Evolutionary conservation across 306 rosid genomes (phyloP).

Genomic region (Pyrus betulifolia): DNA sequence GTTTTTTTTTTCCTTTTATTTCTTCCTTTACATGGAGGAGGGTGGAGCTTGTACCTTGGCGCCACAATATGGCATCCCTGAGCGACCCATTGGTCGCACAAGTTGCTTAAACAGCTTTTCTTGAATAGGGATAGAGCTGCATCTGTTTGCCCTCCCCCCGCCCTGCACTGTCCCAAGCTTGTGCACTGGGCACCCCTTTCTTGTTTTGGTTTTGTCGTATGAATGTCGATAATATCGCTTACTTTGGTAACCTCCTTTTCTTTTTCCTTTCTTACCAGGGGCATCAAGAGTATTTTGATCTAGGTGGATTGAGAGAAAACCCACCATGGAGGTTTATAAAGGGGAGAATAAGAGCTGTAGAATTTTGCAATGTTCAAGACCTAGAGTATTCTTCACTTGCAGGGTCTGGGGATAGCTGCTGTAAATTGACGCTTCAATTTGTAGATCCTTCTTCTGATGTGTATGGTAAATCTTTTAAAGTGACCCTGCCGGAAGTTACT

Average conservation of each 20-base stretch:
- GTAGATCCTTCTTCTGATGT: conserved; percentile 65
- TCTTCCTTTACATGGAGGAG: not conserved
- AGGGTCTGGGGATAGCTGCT: conserved; percentile 99
- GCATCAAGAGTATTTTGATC: conserved; percentile 78
- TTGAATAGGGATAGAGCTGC: not conserved
- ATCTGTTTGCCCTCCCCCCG: not conserved
- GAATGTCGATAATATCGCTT: not conserved
- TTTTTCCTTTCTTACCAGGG: conserved; percentile 49
- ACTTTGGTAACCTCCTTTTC: not conserved
- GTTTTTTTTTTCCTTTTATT: not conserved
- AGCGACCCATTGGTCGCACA: not conserved
- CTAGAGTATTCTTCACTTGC: conserved; percentile 72
- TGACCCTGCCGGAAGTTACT: conserved; percentile 84
- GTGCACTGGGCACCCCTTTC: not conserved
- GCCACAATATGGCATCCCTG: not conserved
- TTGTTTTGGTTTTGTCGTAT: not conserved
- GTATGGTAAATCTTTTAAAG: conserved; percentile 48
- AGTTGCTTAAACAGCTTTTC: not conserved
- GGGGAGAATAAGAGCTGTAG: conserved; percentile 64
- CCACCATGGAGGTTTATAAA: conserved; percentile 67
- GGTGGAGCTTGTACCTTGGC: not conserved
- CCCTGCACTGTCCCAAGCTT: not conserved
- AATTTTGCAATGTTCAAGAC: conserved; percentile 61
- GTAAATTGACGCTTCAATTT: conserved; percentile 79
- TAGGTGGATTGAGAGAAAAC: conserved; percentile 47